A percentile compares a stretch with the other conserved stretches of the same genome.
These are phyloP conservation scores for Triangularia verruculosa DNA, from an alignment of 2,329 filamentous ascomycete species.

Conservation along the genomic window DNA sequence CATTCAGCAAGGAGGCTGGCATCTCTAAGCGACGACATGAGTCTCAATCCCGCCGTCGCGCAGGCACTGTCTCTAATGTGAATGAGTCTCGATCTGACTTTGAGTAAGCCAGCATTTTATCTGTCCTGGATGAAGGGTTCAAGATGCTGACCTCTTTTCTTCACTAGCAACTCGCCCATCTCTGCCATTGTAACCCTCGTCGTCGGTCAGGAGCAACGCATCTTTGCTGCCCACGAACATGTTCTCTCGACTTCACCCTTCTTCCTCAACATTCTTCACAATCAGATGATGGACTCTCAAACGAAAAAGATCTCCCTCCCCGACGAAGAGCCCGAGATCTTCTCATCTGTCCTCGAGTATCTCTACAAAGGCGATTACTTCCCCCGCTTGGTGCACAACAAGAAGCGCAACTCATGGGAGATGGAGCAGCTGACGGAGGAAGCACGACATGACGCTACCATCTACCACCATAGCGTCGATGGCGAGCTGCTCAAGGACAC, in stretches of 20 bases:
- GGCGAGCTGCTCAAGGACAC: conserved; percentile 80
- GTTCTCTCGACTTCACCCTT: conserved; percentile 75
- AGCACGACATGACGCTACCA: conserved; percentile 56
- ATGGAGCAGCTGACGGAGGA: conserved; percentile 57
- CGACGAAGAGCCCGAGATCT: conserved; percentile 84
- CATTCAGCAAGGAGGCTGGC: conserved; percentile 53
- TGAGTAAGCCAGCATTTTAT: conserved; percentile 39
- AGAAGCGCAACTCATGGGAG: conserved; percentile 75
- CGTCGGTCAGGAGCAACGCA: conserved; percentile 75
- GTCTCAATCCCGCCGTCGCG: conserved; percentile 43
- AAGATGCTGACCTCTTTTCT: conserved; percentile 4
- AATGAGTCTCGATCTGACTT: conserved; percentile 38
- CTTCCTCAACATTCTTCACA: conserved; percentile 65
- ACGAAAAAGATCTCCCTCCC: conserved; percentile 75
- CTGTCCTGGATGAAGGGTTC: background rate
- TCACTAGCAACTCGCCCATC: conserved; percentile 47
- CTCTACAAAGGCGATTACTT: conserved; percentile 95
- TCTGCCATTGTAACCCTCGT: conserved; percentile 76
- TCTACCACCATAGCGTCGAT: conserved; percentile 64
- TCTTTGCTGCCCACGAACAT: conserved; percentile 90
- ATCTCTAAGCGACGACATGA: conserved; percentile 56
- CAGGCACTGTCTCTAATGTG: conserved; percentile 45
- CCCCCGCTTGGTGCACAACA: conserved; percentile 78
- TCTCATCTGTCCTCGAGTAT: conserved; percentile 86
- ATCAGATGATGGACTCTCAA: conserved; percentile 59